Base-by-base conservation (phyloP, 495 filamentous ascomycete genomes). In the Lindgomyces ingoldianus region DNA sequence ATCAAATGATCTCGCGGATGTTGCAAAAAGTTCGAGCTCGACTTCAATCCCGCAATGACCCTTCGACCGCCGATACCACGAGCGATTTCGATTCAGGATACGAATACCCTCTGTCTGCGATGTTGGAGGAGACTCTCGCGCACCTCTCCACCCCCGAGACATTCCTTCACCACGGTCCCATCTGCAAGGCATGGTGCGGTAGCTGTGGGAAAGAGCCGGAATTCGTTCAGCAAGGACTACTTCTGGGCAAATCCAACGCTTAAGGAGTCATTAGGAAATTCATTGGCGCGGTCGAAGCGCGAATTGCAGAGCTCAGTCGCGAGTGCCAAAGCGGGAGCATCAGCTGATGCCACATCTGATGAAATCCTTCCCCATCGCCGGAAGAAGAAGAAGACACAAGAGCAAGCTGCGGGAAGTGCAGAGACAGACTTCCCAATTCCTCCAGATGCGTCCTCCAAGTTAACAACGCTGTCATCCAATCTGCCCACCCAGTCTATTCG, bases 381-480 rank as follows among this genome's bases (percentile, higher is more conserved):
- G 26, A 64, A 71, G 47, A 74, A 73, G 47, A 62, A 69, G 47
- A 62, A 69, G 33, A 50, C 72, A 52, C 60, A 67, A 56, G 63
- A 73, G 55, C 60, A 64, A 42, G 51, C 50, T 16, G 55, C 57
- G 3, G 19, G 50, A 1, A 49, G 61, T 0, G 18, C 36, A 12
- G 72, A 72, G 19, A 57, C 39, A 42, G 54, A 48, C 26, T 68
- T 64, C 51, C 67, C 76, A 39, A 80, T 95, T 11, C 88, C 93
- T 3, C 89, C 81, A 41, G 92, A 97, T 77, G 92, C 93, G 18
- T 95, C 93, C 8, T 87, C 90, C 22, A 83, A 85, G 60, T 81
- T 97, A 44, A 88, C 93, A 9, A 84, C 84, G 26, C 74, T 84
- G 36, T 92, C 93, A 4, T 85, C 88, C 26, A 76, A 80, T n/a